Evolutionary conservation across 2,329 filamentous ascomycete genomes (phyloP).

Genomic region (Kalaharituber pfeilii): DNA sequence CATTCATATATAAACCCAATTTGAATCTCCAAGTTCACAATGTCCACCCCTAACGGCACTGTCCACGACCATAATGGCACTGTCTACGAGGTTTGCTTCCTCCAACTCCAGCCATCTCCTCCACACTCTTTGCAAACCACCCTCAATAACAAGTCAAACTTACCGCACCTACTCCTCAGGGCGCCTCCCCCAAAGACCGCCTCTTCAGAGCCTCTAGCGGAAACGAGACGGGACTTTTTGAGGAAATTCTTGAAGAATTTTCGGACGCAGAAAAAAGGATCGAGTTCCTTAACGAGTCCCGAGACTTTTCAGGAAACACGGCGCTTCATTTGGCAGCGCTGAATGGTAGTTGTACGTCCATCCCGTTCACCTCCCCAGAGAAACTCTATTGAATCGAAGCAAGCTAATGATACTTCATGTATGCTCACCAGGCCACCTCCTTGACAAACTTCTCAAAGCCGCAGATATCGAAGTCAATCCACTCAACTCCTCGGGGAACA

Average conservation of each 20-base stretch:
- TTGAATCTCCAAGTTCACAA: too few species aligned
- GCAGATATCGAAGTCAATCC: conserved; percentile 74
- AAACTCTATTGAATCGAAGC: background rate
- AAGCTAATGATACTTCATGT: background rate
- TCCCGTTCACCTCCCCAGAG: conserved; percentile 1
- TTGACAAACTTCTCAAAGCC: conserved; percentile 69
- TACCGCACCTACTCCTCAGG: conserved; percentile 43
- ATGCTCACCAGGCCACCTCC: conserved; percentile 46
- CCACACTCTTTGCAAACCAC: background rate
- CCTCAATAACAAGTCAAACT: background rate
- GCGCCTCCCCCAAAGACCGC: conserved; percentile 67
- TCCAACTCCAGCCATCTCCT: background rate
- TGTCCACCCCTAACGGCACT: background rate
- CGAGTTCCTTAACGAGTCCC: conserved; percentile 66
- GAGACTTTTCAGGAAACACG: conserved; percentile 71
- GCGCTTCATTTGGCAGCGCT: conserved; percentile 77
- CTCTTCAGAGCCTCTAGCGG: conserved; percentile 84
- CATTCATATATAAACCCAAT: too few species aligned
- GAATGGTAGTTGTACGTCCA: conserved; percentile 60
- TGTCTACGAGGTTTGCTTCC: conserved; percentile 1
- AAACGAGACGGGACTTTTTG: conserved; percentile 75
- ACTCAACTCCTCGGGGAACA: conserved; percentile 50
- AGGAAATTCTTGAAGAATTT: conserved; percentile 46
- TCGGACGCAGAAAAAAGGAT: conserved; percentile 45
- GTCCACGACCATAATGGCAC: too few species aligned